Base-by-base conservation (phyloP, 495 filamentous ascomycete genomes). In the Penicillium chermesinum region DNA sequence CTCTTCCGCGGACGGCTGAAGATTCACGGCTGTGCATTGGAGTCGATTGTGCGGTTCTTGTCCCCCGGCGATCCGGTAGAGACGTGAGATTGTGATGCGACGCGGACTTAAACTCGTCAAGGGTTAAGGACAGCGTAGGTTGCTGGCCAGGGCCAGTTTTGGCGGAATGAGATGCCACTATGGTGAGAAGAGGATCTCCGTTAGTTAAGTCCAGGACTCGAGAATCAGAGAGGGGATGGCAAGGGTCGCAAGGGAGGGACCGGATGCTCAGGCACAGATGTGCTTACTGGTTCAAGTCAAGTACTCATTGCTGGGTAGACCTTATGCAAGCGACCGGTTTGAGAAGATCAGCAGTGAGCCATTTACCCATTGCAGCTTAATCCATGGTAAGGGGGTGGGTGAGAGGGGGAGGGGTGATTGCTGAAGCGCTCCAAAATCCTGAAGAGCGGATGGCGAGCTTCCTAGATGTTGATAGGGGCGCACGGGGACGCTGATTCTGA, bases 21-120 rank as follows among this genome's bases (percentile, higher is more conserved):
- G 71, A 57, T 53, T 74, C 71, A 49, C 71, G 64, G 42, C 71
- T 73, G 52, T 73, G 73, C 54, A 76, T 68, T 34, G 75, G 75
- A 48, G 73, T 68, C 2, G 76, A 74, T 49, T 81, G 80, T 44
- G 63, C 62, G 19, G 69, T 72, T 47, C 66, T 66, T 20, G 67
- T 63, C 14, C 64, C 67, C 52, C 70, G 58, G 34, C 70, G 63
- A 36, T 73, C 72, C 43, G 66, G 56, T 47, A 66, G 59, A 45
- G 71, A 70, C 48, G 66, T 50, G 44, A 71, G 59, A 35, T 38
- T 62, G 61, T 72, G 70, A 58, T 71, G 71, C 60, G 71, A 70
- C 59, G 59, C 55, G 38, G 61, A 55, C 49, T 54, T 66, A 15
- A 65, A 57, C 43, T 73, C 70, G 61, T 74, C 69, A 55, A 69